phyloP scores from a whole-genome alignment of 2,329 filamentous ascomycete species.

The Fusarium metavorans region DNA sequence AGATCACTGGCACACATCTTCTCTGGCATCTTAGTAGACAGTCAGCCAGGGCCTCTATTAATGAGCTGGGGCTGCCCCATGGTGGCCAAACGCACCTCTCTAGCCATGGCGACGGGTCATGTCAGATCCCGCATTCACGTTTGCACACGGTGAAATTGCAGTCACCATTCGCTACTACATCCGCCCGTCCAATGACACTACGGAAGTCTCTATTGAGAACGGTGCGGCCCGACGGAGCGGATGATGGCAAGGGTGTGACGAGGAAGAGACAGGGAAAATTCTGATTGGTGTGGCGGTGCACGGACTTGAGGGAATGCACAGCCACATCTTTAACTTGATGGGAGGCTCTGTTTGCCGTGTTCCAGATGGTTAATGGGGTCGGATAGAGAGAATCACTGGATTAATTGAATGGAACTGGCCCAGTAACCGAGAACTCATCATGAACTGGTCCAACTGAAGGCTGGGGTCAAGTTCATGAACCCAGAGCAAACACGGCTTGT shows the following conservation, averaged over 20 bases:
- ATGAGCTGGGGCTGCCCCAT: not conserved
- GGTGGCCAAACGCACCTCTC: not conserved
- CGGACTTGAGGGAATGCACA: not conserved
- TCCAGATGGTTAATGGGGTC: not conserved
- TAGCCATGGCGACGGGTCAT: not conserved
- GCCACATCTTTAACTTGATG: not conserved
- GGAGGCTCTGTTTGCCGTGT: not conserved
- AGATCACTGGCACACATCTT: conserved; percentile 2
- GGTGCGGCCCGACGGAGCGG: not conserved
- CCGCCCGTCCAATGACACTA: not conserved
- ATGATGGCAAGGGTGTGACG: not conserved
- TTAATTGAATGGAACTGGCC: not conserved
- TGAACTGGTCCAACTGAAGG: not conserved
- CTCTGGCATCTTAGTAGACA: conserved; percentile 17
- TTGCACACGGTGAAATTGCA: not conserved
- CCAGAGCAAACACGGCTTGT: not conserved
- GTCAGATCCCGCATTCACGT: not conserved
- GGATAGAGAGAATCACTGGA: too few relatives aligned
- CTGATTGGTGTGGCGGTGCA: not conserved
- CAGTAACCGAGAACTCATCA: not conserved
- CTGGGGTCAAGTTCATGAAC: not conserved
- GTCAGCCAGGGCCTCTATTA: not conserved
- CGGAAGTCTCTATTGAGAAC: not conserved
- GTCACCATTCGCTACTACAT: not conserved
- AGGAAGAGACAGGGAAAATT: not conserved